phyloP scores from a whole-genome alignment of 108 stramenopile species.

The Nitzschia sp. region DNA sequence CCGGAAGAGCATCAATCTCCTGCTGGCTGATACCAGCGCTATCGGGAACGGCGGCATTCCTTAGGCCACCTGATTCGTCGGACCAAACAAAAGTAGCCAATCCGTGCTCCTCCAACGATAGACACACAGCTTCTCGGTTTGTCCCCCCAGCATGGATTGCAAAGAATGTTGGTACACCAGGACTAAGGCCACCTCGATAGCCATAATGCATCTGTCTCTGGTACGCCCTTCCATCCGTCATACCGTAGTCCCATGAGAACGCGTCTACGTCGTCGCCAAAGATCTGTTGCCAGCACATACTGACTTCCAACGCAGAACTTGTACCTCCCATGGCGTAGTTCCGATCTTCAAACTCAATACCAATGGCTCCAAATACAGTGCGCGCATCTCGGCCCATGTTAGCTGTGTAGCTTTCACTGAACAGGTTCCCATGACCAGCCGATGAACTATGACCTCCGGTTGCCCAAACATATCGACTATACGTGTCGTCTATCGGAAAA shows the following conservation, averaged over 20 bases:
- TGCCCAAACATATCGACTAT: conserved; percentile 47
- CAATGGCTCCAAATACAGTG: conserved; percentile 52
- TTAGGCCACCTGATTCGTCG: not conserved
- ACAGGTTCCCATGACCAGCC: conserved; percentile 81
- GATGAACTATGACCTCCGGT: conserved; percentile 81
- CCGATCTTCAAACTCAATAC: conserved; percentile 61
- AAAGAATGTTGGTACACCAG: conserved; percentile 34
- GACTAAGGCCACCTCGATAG: conserved; percentile 30
- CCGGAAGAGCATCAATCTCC: conserved; percentile 35
- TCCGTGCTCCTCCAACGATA: conserved; percentile 33
- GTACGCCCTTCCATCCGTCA: conserved; percentile 36
- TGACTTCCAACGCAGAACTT: conserved; percentile 46
- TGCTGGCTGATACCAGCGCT: conserved; percentile 18
- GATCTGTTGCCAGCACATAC: conserved; percentile 61
- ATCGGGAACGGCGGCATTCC: conserved; percentile 37
- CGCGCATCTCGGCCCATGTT: conserved; percentile 50
- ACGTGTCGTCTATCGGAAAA: not conserved
- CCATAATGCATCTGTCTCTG: conserved; percentile 27
- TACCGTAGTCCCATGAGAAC: conserved; percentile 67
- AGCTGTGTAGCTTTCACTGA: conserved; percentile 69
- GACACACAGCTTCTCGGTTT: not conserved
- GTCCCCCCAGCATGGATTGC: conserved; percentile 2
- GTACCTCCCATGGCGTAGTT: conserved; percentile 81
- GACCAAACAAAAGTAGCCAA: conserved; percentile 23
- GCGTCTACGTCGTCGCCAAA: conserved; percentile 72